Evolutionary conservation across 371 early-diverging fungal genomes (phyloP), one percentile per base, ranked within the genome.

Genomic region (Entomophthora muscae): DNA sequence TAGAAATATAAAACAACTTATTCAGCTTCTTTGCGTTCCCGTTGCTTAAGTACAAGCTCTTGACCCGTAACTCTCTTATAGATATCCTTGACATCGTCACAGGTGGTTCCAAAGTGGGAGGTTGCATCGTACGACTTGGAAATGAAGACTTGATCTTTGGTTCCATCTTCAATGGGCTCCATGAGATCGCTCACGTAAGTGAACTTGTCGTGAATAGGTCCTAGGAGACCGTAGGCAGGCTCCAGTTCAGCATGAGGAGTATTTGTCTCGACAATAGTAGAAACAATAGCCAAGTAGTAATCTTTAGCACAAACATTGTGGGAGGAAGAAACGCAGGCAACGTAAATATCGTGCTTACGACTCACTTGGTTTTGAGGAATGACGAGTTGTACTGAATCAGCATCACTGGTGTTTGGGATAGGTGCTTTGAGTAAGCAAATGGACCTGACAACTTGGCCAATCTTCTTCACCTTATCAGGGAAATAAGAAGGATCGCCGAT

Each of bases 51-150:
- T 30, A 82, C 83, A 61, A 97, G 77, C 1, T 89, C 89, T 53
- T 83, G 78, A 58, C 97, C 98, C 5, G 93, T 93, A 64, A 90
- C 77, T 61, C 96, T 83, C 73, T 83, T 81, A 76, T 95, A 98
- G 52, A 98, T 75, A 67, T 81, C 79, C 78, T 92, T 90, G 65
- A 98, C 92, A 74, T 99, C 98, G 61, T 88, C 86, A 72, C 91
- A 96, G 27, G 95, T 90, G 59, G 96, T 90, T 74, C 95, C 99
- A 82, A 99, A 98, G 82, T 98, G 97, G 24, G 93, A 89, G 2
- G 98, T 92, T 33, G 99, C 96, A 79, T 99, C 99, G 69, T 96
- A 98, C 51, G 90, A 90, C 68, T 86, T 88, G 57, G 94, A 86
- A 56, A 98, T 79, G 72, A 86, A 99, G 53, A 93, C 83, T 66